Evolutionary conservation across 2,329 filamentous ascomycete species (phyloP).

Genomic region (Westerdykella aurantiaca): DNA sequence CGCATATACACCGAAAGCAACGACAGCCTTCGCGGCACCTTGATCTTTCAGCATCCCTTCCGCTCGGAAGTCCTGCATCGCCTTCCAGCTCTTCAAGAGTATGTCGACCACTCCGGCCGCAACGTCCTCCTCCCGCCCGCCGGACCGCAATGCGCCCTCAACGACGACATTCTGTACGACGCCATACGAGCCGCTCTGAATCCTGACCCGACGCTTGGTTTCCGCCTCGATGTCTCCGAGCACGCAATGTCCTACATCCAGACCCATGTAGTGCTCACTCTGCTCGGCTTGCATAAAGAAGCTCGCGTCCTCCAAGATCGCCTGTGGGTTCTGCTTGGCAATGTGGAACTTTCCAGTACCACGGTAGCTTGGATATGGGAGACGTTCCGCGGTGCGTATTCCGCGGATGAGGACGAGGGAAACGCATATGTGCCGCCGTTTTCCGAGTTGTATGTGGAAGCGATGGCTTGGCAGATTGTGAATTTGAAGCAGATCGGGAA

Average conservation of each 20-base stretch:
- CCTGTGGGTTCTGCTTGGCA: slow-evolving; percentile 1
- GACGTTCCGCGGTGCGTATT: background rate
- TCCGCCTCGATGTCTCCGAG: background rate
- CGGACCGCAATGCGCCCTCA: background rate
- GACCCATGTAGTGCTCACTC: slow-evolving; percentile 1
- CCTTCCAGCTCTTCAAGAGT: slow-evolving; percentile 2
- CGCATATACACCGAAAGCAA: background rate
- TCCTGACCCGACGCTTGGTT: background rate
- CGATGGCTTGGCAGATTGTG: background rate
- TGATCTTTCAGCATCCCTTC: background rate
- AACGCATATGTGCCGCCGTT: background rate
- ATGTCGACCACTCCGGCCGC: background rate
- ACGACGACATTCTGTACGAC: slow-evolving; percentile 1
- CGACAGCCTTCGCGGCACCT: background rate
- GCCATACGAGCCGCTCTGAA: background rate
- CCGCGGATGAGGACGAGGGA: background rate
- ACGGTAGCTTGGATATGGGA: slow-evolving; percentile 6
- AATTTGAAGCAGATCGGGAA: background rate
- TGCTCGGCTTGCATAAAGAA: slow-evolving; percentile 3
- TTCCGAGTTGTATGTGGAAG: background rate
- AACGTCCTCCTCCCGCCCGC: slow-evolving; percentile 1
- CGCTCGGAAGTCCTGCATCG: background rate
- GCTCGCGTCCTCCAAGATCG: background rate
- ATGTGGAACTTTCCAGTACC: background rate
- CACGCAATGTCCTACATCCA: slow-evolving; percentile 3